Percentiles rank a stretch among this genome's conserved stretches.
Conservation (phyloP, 176 grass and related monocot species). For the Olyra latifolia region DNA sequence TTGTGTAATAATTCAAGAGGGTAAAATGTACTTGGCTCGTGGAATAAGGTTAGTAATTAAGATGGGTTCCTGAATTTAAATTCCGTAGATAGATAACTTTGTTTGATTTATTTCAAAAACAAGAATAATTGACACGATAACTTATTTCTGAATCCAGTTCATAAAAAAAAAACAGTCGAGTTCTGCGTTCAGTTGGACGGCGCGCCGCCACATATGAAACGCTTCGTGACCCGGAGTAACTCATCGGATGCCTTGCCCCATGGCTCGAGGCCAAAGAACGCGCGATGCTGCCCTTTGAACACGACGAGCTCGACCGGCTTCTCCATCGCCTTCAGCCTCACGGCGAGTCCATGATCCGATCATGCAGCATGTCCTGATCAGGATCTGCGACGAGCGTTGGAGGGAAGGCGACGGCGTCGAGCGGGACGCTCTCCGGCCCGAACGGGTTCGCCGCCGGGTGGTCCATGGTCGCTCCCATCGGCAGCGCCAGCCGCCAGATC, state of each 20-base stretch:
- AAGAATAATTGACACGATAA: too few species aligned
- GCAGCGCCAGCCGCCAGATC: constrained; percentile 45
- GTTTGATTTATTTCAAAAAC: too few species aligned
- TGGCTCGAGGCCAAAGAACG: constrained; percentile 16
- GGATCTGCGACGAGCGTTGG: constrained; percentile 37
- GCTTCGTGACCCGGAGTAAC: constrained; percentile 15
- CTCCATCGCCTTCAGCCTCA: constrained; percentile 19
- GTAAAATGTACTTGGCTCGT: too few species aligned
- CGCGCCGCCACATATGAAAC: constrained; percentile 1
- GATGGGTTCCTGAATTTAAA: too few species aligned
- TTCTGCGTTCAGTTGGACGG: not conserved
- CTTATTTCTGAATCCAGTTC: too few species aligned
- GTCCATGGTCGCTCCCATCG: constrained; percentile 26
- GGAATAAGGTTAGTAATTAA: too few species aligned
- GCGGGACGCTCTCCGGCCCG: constrained; percentile 25
- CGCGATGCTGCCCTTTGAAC: constrained; percentile 30
- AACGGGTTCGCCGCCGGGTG: constrained; percentile 47
- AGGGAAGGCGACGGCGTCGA: not conserved
- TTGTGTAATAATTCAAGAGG: too few species aligned
- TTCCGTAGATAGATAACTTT: too few species aligned
- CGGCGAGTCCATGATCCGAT: constrained; percentile 32
- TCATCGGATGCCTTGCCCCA: constrained; percentile 20
- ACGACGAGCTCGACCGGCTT: constrained; percentile 31
- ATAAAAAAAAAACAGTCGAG: not conserved
- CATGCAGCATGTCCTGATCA: constrained; percentile 32